Base-by-base conservation (phyloP, 1,284 basidiomycete genomes). In the Heimioporus punctisporus region DNA sequence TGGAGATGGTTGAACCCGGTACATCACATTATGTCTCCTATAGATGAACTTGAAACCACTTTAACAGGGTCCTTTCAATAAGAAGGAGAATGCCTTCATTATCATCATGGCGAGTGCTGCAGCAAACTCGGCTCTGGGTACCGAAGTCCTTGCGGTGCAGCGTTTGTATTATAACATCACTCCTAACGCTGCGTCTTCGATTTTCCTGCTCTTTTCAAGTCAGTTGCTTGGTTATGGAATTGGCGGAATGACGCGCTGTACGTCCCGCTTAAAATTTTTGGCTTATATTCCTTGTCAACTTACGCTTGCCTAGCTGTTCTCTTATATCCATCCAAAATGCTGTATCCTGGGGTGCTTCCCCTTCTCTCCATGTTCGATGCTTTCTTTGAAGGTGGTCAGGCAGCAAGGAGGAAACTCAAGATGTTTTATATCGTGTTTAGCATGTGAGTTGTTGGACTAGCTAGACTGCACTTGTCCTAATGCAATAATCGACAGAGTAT, bases 81-180 rank as follows among this genome's bases (percentile, higher is more conserved):
- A 72, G 58, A 77, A 77, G 55, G 82, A 88, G 62, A 83, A 86
- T 66, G 82, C 82, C 0, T 81, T 82, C 27, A 82, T 88, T 39
- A 78, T 86, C 23, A 86, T 89, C 60, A 86, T 89, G 84, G 68
- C 86, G 3, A 83, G 83, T 37, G 84, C 88, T 6, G 85, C 86
- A 1, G 79, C 84, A 3, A 79, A 79, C 7, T 82, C 84, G 0
- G 86, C 88, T 1, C 76, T 86, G 42, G 88, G 80, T 2, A 86
- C 86, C 46, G 82, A 85, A 54, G 76, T 91, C 39, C 78, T 89
- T 46, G 84, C 86, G 0, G 85, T 86, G 1, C 78, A 90, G 46
- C 77, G 82, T 44, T 60, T 76, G 26, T 79, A 70, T 45, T 88
- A 89, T 59, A 75, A 83, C 59, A 77, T 85, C 53, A 79, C 70